A percentile compares a stretch with the other conserved stretches of the same genome.
These are phyloP conservation scores for Metschnikowia aberdeeniae DNA, from an alignment of 805 yeast genomes.

Conservation along the genomic window DNA sequence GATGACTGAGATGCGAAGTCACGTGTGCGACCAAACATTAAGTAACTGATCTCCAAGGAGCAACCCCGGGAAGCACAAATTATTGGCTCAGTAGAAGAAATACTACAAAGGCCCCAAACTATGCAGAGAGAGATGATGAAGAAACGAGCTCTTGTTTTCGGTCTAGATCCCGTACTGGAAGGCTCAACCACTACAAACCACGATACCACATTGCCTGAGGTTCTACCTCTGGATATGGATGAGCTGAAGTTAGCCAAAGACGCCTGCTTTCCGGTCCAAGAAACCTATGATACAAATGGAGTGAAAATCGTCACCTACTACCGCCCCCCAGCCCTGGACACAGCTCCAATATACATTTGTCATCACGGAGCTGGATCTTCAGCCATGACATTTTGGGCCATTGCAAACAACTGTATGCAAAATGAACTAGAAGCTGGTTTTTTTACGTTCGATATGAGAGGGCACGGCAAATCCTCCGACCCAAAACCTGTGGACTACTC, in stretches of 20 bases:
- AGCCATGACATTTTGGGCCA: constrained; percentile 70
- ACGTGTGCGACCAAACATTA: neutral
- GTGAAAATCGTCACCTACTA: constrained; percentile 46
- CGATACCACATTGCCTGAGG: too few relatives aligned
- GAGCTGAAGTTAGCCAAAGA: neutral
- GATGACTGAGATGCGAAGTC: constrained; percentile 4
- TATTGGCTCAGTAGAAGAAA: too few relatives aligned
- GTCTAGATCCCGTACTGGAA: constrained; percentile 12
- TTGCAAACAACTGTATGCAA: constrained; percentile 27
- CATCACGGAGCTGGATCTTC: constrained; percentile 97
- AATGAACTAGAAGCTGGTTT: constrained; percentile 46
- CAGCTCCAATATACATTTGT: constrained; percentile 59
- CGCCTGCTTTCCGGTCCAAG: constrained; percentile 17
- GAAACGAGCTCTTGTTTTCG: constrained; percentile 6
- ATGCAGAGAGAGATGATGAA: constrained; percentile 10
- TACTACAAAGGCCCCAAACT: neutral
- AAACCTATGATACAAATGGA: constrained; percentile 13
- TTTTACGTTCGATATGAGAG: constrained; percentile 75
- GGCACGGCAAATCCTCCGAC: constrained; percentile 58
- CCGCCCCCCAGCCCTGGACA: constrained; percentile 41
- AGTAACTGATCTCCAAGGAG: too few relatives aligned
- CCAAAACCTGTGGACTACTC: constrained; percentile 29
- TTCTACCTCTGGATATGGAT: neutral
- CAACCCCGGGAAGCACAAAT: too few relatives aligned
- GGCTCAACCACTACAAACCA: neutral